A percentile compares a stretch with the other conserved stretches of the same genome.
Conservation (phyloP, 2,329 filamentous ascomycete species). For the Colletotrichum australisinense region DNA sequence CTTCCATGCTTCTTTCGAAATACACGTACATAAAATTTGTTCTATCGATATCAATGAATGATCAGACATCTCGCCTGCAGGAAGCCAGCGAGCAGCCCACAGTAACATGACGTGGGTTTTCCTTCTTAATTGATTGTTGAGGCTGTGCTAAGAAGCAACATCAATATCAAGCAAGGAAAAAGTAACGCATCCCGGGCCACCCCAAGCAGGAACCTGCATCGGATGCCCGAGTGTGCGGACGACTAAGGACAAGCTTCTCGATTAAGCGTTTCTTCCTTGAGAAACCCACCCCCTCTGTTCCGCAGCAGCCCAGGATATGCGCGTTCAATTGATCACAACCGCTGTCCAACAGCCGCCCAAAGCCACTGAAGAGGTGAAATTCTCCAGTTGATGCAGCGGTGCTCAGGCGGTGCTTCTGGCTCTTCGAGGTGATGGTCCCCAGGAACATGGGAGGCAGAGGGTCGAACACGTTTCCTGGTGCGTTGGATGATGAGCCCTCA, state of each 20-base stretch:
- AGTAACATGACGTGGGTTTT: conserved; percentile 3
- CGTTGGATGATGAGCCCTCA: conserved; percentile 9
- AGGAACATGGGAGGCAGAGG: conserved; percentile 4
- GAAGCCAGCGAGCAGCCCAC: not conserved
- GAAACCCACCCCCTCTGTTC: conserved; percentile 2
- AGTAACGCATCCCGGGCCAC: conserved; percentile 6
- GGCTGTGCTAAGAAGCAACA: conserved; percentile 25
- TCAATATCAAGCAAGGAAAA: conserved; percentile 3
- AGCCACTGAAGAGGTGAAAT: not conserved
- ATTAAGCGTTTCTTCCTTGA: conserved; percentile 17
- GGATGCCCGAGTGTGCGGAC: conserved; percentile 10
- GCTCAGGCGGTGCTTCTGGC: conserved; percentile 10
- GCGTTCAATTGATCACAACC: not conserved
- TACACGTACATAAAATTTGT: not conserved
- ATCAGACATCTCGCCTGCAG: not conserved
- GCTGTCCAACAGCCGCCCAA: not conserved
- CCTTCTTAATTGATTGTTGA: conserved; percentile 19
- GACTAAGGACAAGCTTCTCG: conserved; percentile 33
- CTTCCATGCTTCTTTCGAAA: not conserved
- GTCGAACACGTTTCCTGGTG: conserved; percentile 9
- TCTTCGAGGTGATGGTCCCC: not conserved
- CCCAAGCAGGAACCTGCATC: conserved; percentile 21
- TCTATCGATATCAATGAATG: not conserved
- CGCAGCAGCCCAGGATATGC: conserved; percentile 6
- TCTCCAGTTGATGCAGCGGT: not conserved